phyloP scores from a whole-genome alignment of 345 rosid genomes.

The Gossypium sturtianum region DNA sequence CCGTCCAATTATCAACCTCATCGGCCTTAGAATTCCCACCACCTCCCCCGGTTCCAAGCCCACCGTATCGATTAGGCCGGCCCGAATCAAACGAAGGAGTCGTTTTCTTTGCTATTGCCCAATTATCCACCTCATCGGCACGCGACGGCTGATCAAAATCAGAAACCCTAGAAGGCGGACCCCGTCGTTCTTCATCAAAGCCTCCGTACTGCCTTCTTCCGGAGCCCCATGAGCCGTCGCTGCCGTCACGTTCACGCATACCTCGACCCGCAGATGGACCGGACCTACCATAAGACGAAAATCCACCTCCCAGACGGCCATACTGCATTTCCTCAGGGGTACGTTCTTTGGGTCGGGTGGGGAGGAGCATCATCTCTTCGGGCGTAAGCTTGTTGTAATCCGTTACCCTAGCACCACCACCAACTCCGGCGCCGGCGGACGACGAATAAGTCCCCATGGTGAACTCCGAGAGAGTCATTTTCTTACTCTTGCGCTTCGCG shows the following conservation, averaged over 20 bases:
- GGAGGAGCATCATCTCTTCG: constrained; percentile 81
- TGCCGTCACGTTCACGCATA: constrained; percentile 45
- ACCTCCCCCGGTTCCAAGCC: constrained; percentile 40
- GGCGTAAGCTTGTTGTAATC: constrained; percentile 50
- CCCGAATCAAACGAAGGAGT: constrained; percentile 52
- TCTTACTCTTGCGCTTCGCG: constrained; percentile 79
- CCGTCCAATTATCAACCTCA: constrained; percentile 71
- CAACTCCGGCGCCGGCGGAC: constrained; percentile 11
- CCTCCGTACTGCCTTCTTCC: constrained; percentile 70
- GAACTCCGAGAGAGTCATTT: constrained; percentile 68
- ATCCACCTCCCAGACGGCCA: constrained; percentile 81
- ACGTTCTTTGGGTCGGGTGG: constrained; percentile 89
- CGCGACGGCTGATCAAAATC: constrained; percentile 79
- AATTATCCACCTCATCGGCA: constrained; percentile 89
- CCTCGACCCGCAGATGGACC: constrained; percentile 32
- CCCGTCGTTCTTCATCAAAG: constrained; percentile 75
- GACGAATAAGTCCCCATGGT: constrained; percentile 22
- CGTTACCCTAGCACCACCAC: constrained; percentile 11
- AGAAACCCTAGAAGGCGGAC: constrained; percentile 67
- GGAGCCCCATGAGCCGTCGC: constrained; percentile 53
- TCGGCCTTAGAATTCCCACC: constrained; percentile 74
- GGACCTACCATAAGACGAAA: constrained; percentile 53
- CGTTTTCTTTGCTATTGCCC: constrained; percentile 69
- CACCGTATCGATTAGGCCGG: constrained; percentile 54
- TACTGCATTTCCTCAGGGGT: constrained; percentile 83